Evolutionary conservation across 192 early-diverging fungal species (phyloP), one percentile per base, ranked within the genome.

Genomic region (Coemansia sp.): DNA sequence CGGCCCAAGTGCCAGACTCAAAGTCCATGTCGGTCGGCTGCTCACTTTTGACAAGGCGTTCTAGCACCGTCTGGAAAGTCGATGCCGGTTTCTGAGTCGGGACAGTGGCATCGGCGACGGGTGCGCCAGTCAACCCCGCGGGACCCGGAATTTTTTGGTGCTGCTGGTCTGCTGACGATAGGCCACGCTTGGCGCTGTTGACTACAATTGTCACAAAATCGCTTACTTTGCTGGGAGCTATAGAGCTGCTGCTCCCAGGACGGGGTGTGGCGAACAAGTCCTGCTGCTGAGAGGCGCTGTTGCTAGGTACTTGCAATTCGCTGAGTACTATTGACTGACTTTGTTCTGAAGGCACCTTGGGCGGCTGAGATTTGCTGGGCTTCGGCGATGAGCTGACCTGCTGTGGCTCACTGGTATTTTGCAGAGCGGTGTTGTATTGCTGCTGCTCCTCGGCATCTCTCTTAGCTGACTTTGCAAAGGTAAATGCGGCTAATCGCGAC

Each of bases 1-100:
- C 72, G 9, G 68, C 62, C 80, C 80, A 83, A 13, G 80, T 77
- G 11, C 72, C 72, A 55, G 66, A 53, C 26, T 77, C 75, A 58
- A 83, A 83, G 28, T 83, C 80, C 2, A 61, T 57, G 12, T 69
- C 76, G 31, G 35, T 56, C 0, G 72, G 10, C 7, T 72, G 65
- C 39, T 68, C 65, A 28, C n/a, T 47, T 28, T 62, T 43, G 4
- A 35, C 57, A 6, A 28, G 58, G 31, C 62, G 65, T 2, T 63
- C 41, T 45, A 80, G 28, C 16, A 66, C 66, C 25, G 73, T 75
- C 18, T 68, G 67, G 64, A 75, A 80, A 23, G 65, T 58, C 14
- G 77, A 69, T 45, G 28, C 35, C 9, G 72, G 72, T 2, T 58
- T 31, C 28, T 79, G 77, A 9, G 77, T 74, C 23, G 61, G 34